phyloP scores from a whole-genome alignment of 305 asterid species.

The Fraxinus baroniana region DNA sequence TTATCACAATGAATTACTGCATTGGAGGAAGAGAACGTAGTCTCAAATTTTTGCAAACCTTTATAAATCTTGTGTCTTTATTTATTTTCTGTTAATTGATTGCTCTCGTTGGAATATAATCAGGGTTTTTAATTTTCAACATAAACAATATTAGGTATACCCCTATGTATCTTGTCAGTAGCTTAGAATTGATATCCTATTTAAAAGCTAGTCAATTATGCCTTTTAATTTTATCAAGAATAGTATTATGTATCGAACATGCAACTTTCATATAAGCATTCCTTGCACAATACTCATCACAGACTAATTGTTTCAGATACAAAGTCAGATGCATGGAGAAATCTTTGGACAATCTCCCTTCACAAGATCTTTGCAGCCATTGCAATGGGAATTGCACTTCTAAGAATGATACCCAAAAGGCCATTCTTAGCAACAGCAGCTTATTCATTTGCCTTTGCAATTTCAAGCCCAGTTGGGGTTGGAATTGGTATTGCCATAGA shows the following conservation, averaged over 20 bases:
- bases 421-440: conserved; percentile 62
- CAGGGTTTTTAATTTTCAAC: background rate
- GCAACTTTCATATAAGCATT: background rate
- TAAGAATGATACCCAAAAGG: conserved; percentile 85
- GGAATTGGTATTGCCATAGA: conserved; percentile 90
- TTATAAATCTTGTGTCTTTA: no score
- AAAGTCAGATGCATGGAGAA: conserved; percentile 80
- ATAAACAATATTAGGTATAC: no score
- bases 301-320: conserved; percentile 37
- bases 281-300: background rate
- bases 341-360: conserved; percentile 77
- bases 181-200: background rate
- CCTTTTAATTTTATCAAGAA: background rate
- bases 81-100: no score
- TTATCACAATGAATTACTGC: no score
- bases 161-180: background rate
- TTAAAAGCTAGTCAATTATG: background rate
- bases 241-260: background rate
- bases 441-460: conserved; percentile 75
- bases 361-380: conserved; percentile 93
- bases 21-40: fast-evolving
- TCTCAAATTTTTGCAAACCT: background rate
- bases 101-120: no score
- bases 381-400: conserved; percentile 91
- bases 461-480: conserved; percentile 83